Base-by-base conservation (phyloP, 306 rosid genomes). In the Trichosanthes cucumerina region DNA sequence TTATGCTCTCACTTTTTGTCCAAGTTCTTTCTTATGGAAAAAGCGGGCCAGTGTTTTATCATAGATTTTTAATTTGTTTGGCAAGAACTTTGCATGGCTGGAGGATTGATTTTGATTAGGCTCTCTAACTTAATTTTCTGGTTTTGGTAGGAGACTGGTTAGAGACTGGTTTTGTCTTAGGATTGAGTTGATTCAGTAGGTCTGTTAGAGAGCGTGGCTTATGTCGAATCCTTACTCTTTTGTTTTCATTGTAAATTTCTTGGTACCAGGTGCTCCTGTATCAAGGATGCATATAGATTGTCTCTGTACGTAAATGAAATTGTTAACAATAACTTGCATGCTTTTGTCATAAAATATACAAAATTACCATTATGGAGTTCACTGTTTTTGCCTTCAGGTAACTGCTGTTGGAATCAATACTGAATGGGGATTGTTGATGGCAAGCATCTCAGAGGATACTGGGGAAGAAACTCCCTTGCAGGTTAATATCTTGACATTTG, bases 381-480 rank as follows among this genome's bases (percentile, higher is more conserved):
- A 80, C 73, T 69, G 24, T 68, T 78, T 75, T 53, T n/a, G 52
- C 79, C 80, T 79, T 69, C 81, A 95, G 98, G 98, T 95, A 79
- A 95, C 97, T 52, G 86, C 97, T 78, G 98, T 95, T 88, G 98
- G 98, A 65, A 91, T 95, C 83, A 95, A 95, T 80, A 95, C 98
- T 43, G 98, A 95, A 87, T 95, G 98, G 98, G 98, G 98, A 82
- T 85, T 95, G 86, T 83, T 95, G 94, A 95, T 95, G 98, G 97
- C 98, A 65, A 95, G 98, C 77, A 95, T 95, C 83, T 92, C 98
- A 26, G 98, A 95, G 79, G 98, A 95, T 81, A 95, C 84, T 1
- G 98, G 97, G 60, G 97, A 95, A 88, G 98, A 95, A 90, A 95
- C 98, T 82, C 98, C 98, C 3, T 86, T 95, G 79, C 98, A 95